A percentile compares a stretch with the other conserved stretches of the same genome.
Conservation (phyloP, 2,329 filamentous ascomycete species). For the Penicillium capsulatum region DNA sequence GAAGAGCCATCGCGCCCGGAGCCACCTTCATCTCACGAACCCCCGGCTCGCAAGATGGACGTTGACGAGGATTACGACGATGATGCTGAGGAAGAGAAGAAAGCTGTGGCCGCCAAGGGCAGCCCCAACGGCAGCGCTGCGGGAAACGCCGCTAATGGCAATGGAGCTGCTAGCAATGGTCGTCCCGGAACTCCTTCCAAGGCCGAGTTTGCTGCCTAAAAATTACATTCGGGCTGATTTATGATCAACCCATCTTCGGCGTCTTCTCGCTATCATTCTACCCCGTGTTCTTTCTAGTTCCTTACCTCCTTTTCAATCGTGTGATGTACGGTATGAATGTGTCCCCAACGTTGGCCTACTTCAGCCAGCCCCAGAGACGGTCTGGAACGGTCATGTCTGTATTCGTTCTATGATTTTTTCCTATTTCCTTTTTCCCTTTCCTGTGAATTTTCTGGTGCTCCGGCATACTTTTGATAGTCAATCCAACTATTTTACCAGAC, state of each 20-base stretch:
- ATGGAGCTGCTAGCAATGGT: slow-evolving; percentile 24
- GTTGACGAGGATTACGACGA: slow-evolving; percentile 98
- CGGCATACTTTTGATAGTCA: slow-evolving; percentile 17
- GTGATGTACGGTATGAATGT: slow-evolving; percentile 27
- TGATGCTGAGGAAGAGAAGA: slow-evolving; percentile 77
- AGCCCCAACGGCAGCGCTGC: slow-evolving; percentile 33
- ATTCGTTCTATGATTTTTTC: slow-evolving; percentile 15
- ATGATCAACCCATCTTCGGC: not conserved
- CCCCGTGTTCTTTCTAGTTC: slow-evolving; percentile 17
- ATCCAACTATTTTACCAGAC: slow-evolving; percentile 11
- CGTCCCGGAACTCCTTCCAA: slow-evolving; percentile 31
- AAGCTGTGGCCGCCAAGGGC: slow-evolving; percentile 33
- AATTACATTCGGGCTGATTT: not conserved
- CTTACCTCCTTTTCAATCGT: slow-evolving; percentile 10
- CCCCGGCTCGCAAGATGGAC: slow-evolving; percentile 90
- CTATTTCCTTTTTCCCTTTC: slow-evolving; percentile 18
- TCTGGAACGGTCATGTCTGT: slow-evolving; percentile 15
- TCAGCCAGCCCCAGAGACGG: slow-evolving; percentile 11
- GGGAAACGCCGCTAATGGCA: slow-evolving; percentile 27
- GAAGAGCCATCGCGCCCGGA: slow-evolving; percentile 54
- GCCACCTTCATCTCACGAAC: slow-evolving; percentile 62
- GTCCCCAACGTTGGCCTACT: slow-evolving; percentile 16
- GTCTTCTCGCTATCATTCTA: slow-evolving; percentile 6
- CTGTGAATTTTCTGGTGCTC: slow-evolving; percentile 21
- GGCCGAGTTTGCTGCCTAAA: slow-evolving; percentile 29